Percentiles rank a stretch among this genome's conserved stretches.
phyloP scores from a whole-genome alignment of 805 yeast genomes.

The Sugiyamaella mastotermitis region DNA sequence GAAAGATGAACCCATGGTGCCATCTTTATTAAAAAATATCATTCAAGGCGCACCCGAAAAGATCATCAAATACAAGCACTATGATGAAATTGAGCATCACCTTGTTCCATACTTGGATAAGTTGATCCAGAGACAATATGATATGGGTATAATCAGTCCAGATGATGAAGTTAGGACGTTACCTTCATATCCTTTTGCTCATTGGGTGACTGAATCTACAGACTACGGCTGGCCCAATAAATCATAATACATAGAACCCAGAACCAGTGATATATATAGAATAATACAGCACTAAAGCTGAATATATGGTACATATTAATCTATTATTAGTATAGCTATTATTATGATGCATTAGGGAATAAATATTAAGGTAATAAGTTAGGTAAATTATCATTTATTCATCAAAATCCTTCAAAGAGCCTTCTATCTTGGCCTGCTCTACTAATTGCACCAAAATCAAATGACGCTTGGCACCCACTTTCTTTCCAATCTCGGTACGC shows the following conservation, averaged over 20 bases:
- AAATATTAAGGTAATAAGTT: too few relatives aligned
- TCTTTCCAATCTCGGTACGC: conserved; percentile 22
- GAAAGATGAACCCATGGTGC: conserved; percentile 71
- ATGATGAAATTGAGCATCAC: conserved; percentile 54
- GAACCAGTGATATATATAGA: too few relatives aligned
- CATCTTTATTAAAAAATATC: conserved; percentile 56
- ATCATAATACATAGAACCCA: too few relatives aligned
- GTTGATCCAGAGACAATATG: conserved; percentile 52
- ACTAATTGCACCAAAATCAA: conserved; percentile 21
- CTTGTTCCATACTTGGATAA: conserved; percentile 51
- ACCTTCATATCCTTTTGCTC: conserved; percentile 49
- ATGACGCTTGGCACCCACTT: conserved; percentile 21
- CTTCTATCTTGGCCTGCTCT: too few relatives aligned
- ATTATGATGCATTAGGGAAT: too few relatives aligned
- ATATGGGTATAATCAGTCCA: conserved; percentile 42
- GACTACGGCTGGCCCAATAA: conserved; percentile 20
- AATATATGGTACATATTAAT: too few relatives aligned
- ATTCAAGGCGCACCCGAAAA: conserved; percentile 61
- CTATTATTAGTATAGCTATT: too few relatives aligned
- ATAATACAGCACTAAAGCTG: too few relatives aligned
- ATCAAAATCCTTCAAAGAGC: too few relatives aligned
- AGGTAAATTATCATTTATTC: too few relatives aligned
- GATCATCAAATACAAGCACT: conserved; percentile 59
- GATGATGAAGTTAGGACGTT: conserved; percentile 14
- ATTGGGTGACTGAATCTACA: conserved; percentile 36